A percentile compares a stretch with the other conserved stretches of the same genome.
These are phyloP conservation scores for Stereocaulon alpinum DNA, from an alignment of 495 filamentous ascomycete genomes.

Conservation along the genomic window DNA sequence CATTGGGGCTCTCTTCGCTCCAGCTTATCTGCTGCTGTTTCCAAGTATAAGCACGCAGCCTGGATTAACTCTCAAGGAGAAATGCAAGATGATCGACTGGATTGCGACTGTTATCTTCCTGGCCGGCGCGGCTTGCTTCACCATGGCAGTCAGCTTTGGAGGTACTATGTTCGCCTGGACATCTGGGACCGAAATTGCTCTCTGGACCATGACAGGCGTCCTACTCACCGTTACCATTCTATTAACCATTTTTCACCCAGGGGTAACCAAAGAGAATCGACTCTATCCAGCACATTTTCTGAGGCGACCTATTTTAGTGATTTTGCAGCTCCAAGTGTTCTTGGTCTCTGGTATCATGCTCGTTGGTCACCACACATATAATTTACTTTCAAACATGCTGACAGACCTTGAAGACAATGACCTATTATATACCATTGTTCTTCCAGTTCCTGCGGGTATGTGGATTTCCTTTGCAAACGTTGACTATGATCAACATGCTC, in stretches of 20 bases:
- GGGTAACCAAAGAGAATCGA: background rate
- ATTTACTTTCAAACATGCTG: too few species aligned
- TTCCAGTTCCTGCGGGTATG: conserved; percentile 3
- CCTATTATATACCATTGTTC: conserved; percentile 7
- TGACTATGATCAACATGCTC: background rate
- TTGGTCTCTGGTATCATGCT: background rate
- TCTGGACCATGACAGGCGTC: conserved; percentile 38
- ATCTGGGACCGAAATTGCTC: conserved; percentile 37
- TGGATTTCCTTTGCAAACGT: too few species aligned
- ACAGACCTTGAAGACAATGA: too few species aligned
- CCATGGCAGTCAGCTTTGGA: conserved; percentile 40
- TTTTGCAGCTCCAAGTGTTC: too few species aligned
- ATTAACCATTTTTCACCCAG: conserved; percentile 13
- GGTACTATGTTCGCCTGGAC: conserved; percentile 28
- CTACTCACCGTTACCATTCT: conserved; percentile 30
- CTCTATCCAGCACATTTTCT: conserved; percentile 1
- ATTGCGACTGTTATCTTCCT: conserved; percentile 29
- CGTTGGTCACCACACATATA: conserved; percentile 23
- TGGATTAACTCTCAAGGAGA: too few species aligned
- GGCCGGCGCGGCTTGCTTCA: conserved; percentile 33
- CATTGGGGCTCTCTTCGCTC: conserved; percentile 41
- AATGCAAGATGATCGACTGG: conserved; percentile 23
- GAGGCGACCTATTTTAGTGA: conserved; percentile 15
- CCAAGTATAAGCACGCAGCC: conserved; percentile 29
- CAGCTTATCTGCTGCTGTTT: conserved; percentile 46